phyloP scores from a whole-genome alignment of 1,284 basidiomycete genomes.

The Leccinum solheimii region DNA sequence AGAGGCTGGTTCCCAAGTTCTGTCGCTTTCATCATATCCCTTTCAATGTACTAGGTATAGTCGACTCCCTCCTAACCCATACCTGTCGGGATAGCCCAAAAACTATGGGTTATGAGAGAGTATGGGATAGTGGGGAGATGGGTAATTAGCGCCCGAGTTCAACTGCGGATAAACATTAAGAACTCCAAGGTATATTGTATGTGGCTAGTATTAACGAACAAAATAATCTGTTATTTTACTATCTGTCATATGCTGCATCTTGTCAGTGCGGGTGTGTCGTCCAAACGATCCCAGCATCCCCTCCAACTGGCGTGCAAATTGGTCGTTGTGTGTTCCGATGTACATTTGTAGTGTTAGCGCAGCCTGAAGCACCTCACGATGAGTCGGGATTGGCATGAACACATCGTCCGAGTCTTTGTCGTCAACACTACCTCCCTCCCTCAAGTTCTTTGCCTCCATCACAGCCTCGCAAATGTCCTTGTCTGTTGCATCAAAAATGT shows the following conservation, averaged over 20 bases:
- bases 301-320: background rate
- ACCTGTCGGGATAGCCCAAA: background rate
- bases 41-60: background rate
- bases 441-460: background rate
- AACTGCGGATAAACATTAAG: background rate
- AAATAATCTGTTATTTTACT: background rate
- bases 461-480: background rate
- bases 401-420: background rate
- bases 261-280: background rate
- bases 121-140: background rate
- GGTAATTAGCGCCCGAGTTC: background rate
- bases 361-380: background rate
- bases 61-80: background rate
- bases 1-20: too few species aligned
- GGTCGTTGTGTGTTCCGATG: background rate
- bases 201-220: background rate
- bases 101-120: background rate
- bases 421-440: background rate
- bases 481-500: background rate
- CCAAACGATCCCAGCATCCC: background rate
- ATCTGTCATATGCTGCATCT: background rate
- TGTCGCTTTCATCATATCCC: too few species aligned
- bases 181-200: background rate
- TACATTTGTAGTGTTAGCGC: background rate
- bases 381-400: background rate